A percentile compares a stretch with the other conserved stretches of the same genome.
These are phyloP conservation scores for Sorghum bicolor DNA, from an alignment of 176 grass and related monocot genomes.

Conservation along the genomic window Sorghum_bicolor_NCBIv3 NC_012870.2:68754001-68754500, in stretches of 20 bases:
- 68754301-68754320: no score
- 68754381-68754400: background rate
- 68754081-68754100: background rate
- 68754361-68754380: background rate
- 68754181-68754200: background rate
- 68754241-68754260: no score
- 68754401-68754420: background rate
- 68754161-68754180: background rate
- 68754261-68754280: no score
- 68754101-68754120: background rate
- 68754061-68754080: background rate
- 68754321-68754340: no score
- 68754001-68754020: no score
- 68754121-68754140: background rate
- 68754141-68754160: background rate
- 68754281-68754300: no score
- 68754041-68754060: no score
- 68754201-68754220: no score
- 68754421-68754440: background rate
- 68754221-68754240: no score
- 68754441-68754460: background rate
- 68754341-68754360: background rate
- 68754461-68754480: background rate
- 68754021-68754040: no score
- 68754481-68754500: background rate